Evolutionary conservation across 305 asterid species (phyloP).

Genomic region (Ruellia speciosa): DNA sequence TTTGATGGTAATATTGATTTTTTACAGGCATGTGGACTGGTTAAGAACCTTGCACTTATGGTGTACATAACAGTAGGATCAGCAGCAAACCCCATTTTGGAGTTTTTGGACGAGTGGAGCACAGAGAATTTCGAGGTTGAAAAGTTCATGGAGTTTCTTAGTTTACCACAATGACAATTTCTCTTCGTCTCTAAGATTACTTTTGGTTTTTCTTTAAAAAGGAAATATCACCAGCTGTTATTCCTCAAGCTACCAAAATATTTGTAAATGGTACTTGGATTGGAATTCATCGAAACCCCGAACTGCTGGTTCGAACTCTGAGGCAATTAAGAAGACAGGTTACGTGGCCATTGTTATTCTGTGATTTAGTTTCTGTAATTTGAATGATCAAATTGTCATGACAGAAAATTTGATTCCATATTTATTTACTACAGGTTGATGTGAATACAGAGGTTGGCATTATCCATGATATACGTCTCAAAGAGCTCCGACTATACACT

Average conservation of each 20-base stretch:
- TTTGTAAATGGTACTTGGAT: conserved; percentile 97
- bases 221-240: conserved; percentile 98
- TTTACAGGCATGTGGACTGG: conserved; percentile 86
- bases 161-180: not conserved
- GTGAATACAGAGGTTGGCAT: conserved; percentile 98
- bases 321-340: conserved; percentile 70
- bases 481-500: conserved; percentile 87
- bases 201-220: conserved; percentile 24
- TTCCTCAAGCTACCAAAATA: conserved; percentile 89
- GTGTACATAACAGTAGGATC: conserved; percentile 95
- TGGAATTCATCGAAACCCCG: conserved; percentile 96
- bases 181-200: too few relatives aligned
- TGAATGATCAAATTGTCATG: too few relatives aligned
- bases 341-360: too few relatives aligned
- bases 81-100: conserved; percentile 92
- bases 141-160: conserved; percentile 13
- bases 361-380: too few relatives aligned
- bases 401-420: too few relatives aligned
- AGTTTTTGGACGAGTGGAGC: conserved; percentile 97
- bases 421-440: conserved; percentile 48
- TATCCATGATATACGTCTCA: conserved; percentile 85
- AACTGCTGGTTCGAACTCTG: conserved; percentile 85
- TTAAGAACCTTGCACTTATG: conserved; percentile 98
- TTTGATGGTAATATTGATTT: conserved; percentile 28
- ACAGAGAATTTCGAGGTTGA: conserved; percentile 96